phyloP scores from a whole-genome alignment of 2,329 filamentous ascomycete species.

The Venturia asperata region DNA sequence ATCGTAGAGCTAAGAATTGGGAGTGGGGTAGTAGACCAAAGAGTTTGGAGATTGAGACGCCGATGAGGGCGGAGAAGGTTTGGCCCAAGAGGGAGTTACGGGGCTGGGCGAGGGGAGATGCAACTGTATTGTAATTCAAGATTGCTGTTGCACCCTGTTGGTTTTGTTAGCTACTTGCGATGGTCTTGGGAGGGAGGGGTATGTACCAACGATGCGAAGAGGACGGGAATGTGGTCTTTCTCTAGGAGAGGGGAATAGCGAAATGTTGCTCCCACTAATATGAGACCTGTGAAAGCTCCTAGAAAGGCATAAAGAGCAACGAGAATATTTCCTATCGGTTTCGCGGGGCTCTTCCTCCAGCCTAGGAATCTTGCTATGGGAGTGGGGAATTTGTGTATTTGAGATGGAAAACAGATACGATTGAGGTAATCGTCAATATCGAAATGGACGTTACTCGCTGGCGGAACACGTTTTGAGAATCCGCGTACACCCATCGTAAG shows the following conservation, averaged over 20 bases:
- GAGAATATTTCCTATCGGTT: slow-evolving; percentile 37
- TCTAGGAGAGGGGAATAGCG: slow-evolving; percentile 34
- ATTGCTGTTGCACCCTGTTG: slow-evolving; percentile 41
- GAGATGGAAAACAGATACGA: slow-evolving; percentile 59
- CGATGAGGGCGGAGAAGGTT: slow-evolving; percentile 38
- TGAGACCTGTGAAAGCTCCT: slow-evolving; percentile 39
- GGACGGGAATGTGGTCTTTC: slow-evolving; percentile 35
- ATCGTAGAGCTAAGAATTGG: slow-evolving; percentile 35
- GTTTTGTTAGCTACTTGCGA: background rate
- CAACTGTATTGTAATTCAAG: slow-evolving; percentile 42
- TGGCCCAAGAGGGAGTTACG: slow-evolving; percentile 42
- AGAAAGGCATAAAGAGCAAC: slow-evolving; percentile 38
- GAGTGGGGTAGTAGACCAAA: slow-evolving; percentile 32
- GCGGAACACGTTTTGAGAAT: background rate
- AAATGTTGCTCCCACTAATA: slow-evolving; percentile 37
- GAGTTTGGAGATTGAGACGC: slow-evolving; percentile 39
- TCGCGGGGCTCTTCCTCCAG: slow-evolving; percentile 32
- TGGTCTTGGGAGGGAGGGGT: background rate
- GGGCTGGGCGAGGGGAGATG: slow-evolving; percentile 42
- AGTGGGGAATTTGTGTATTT: slow-evolving; percentile 56
- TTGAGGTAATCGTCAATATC: slow-evolving; percentile 74
- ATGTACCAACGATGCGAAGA: slow-evolving; percentile 39
- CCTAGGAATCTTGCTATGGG: slow-evolving; percentile 60
- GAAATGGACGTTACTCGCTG: slow-evolving; percentile 40
- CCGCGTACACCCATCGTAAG: background rate